phyloP scores from a whole-genome alignment of 805 yeast species.

The Saturnispora serradocipensis region DNA sequence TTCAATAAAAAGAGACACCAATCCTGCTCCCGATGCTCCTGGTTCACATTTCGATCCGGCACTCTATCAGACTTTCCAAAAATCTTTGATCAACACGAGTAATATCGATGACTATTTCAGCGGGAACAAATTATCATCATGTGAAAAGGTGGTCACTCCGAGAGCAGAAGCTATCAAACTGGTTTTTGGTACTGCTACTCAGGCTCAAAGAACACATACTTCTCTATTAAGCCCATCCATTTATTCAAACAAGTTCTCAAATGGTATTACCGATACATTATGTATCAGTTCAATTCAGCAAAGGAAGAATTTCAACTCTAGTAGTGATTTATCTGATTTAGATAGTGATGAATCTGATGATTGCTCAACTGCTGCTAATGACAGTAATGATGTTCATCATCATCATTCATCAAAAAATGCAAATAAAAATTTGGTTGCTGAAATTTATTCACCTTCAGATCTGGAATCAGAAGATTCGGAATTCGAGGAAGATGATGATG shows the following conservation, averaged over 20 bases:
- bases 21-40: conserved; percentile 25
- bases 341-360: conserved; percentile 19
- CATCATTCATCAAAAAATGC: not conserved
- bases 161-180: conserved; percentile 31
- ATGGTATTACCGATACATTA: conserved; percentile 10
- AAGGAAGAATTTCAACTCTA: conserved; percentile 1
- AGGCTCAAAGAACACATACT: conserved; percentile 18
- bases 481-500: conserved; percentile 16
- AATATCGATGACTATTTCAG: conserved; percentile 18
- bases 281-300: conserved; percentile 11
- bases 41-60: conserved; percentile 21
- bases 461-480: conserved; percentile 13
- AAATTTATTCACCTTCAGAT: conserved; percentile 3
- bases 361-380: not conserved
- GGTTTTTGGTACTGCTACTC: conserved; percentile 30
- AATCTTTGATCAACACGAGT: conserved; percentile 17
- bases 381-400: conserved; percentile 9
- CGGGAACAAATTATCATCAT: conserved; percentile 9
- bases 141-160: conserved; percentile 22
- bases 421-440: not conserved
- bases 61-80: conserved; percentile 22
- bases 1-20: conserved; percentile 6
- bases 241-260: not conserved
- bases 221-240: not conserved
- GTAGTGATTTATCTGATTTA: conserved; percentile 11